Percentiles rank a stretch among this genome's conserved stretches.
Evolutionary conservation across 2,329 filamentous ascomycete species (phyloP).

Genomic region (Sarocladium brachiariae): DNA sequence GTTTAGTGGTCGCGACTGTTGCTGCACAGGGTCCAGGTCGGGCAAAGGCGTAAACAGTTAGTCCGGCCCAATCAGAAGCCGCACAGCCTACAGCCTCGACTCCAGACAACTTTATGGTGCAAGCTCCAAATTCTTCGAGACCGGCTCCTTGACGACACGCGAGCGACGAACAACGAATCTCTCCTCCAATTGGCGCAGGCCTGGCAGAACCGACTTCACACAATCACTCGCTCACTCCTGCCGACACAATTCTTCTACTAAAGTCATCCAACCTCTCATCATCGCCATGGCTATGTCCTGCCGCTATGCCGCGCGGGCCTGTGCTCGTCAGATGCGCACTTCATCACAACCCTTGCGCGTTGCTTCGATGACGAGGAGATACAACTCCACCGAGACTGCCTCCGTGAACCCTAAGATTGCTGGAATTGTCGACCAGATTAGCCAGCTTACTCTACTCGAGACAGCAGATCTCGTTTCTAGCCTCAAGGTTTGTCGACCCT

Average conservation of each 20-base stretch:
- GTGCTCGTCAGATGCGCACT: slow-evolving; percentile 54
- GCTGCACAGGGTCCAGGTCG: slow-evolving; percentile 10
- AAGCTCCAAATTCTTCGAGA: slow-evolving; percentile 38
- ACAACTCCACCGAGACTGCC: slow-evolving; percentile 75
- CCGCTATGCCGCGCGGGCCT: slow-evolving; percentile 58
- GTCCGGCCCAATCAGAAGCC: slow-evolving; percentile 30
- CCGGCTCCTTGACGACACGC: slow-evolving; percentile 16
- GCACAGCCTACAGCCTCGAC: slow-evolving; percentile 8
- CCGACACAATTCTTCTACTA: slow-evolving; percentile 2
- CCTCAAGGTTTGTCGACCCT: slow-evolving; percentile 65
- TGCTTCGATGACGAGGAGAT: slow-evolving; percentile 57
- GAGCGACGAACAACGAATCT: slow-evolving; percentile 15
- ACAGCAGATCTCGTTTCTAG: slow-evolving; percentile 91
- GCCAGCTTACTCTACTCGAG: slow-evolving; percentile 94
- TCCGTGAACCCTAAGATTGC: slow-evolving; percentile 82
- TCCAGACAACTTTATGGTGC: slow-evolving; percentile 17
- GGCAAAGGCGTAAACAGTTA: slow-evolving; percentile 10
- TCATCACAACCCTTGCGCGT: slow-evolving; percentile 40
- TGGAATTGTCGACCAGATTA: slow-evolving; percentile 96
- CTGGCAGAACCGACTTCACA: background rate
- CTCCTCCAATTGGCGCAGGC: slow-evolving; percentile 12
- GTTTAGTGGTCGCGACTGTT: background rate
- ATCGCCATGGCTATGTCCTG: slow-evolving; percentile 55
- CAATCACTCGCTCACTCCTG: slow-evolving; percentile 11
- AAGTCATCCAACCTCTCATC: slow-evolving; percentile 17